These are phyloP conservation scores for Starmerella floricola DNA, from an alignment of 805 yeast genomes.

Conservation along the genomic window DNA sequence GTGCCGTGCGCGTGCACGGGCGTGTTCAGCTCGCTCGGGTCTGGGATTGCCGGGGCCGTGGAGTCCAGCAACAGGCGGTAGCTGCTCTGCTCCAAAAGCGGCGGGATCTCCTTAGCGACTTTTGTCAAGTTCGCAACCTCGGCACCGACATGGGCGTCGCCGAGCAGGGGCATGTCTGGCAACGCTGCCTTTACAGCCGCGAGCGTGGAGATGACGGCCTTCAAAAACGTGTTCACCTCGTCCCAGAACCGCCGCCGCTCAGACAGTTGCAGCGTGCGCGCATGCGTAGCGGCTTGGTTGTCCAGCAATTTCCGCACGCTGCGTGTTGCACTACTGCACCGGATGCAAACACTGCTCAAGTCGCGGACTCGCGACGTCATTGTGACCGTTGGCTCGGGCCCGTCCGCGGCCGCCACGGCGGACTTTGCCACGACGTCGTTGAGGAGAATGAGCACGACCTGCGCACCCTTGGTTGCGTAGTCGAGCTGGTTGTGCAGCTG, in stretches of 20 bases:
- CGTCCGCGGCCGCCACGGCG: slow-evolving; percentile 20
- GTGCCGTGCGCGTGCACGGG: not conserved
- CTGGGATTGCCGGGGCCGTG: not conserved
- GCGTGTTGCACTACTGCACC: slow-evolving; percentile 73
- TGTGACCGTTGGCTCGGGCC: slow-evolving; percentile 33
- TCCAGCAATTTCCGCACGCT: slow-evolving; percentile 45
- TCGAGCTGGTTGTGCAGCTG: slow-evolving; percentile 53
- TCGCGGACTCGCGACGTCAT: slow-evolving; percentile 59
- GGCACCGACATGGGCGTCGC: slow-evolving; percentile 58
- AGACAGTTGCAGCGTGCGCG: slow-evolving; percentile 25
- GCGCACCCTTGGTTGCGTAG: slow-evolving; percentile 42
- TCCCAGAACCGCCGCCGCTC: slow-evolving; percentile 70
- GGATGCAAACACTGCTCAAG: slow-evolving; percentile 60
- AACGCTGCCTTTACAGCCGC: slow-evolving; percentile 74
- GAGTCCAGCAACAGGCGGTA: slow-evolving; percentile 28
- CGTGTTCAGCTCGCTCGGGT: not conserved
- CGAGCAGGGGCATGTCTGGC: slow-evolving; percentile 65
- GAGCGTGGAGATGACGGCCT: slow-evolving; percentile 69
- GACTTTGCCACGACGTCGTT: slow-evolving; percentile 21
- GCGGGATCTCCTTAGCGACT: slow-evolving; percentile 83
- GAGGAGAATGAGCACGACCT: slow-evolving; percentile 19
- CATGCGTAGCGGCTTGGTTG: slow-evolving; percentile 36
- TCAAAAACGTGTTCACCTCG: slow-evolving; percentile 67
- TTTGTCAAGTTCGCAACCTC: slow-evolving; percentile 65
- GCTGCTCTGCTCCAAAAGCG: slow-evolving; percentile 60